Evolutionary conservation across 2,329 filamentous ascomycete species (phyloP).

Genomic region (Calycina herbarum): DNA sequence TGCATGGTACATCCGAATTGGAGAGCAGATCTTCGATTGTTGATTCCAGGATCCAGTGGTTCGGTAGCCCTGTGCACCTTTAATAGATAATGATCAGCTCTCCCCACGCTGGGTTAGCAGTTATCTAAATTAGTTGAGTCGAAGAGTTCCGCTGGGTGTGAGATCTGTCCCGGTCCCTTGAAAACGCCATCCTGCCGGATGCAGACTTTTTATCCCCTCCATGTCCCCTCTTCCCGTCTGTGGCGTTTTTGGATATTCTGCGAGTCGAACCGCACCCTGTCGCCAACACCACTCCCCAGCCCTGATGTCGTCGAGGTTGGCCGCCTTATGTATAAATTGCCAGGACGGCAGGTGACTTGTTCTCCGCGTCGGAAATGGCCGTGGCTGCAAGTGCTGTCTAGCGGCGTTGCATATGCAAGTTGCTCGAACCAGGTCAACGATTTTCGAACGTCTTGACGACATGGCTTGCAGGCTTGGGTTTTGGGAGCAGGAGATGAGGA

Average conservation of each 20-base stretch:
- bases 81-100: not conserved
- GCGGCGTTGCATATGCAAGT: constrained; percentile 6
- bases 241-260: not conserved
- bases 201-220: constrained; percentile 5
- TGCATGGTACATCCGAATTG: not conserved
- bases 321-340: constrained; percentile 9
- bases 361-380: constrained; percentile 15
- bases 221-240: not conserved
- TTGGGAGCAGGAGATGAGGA: constrained; percentile 4
- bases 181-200: constrained; percentile 7
- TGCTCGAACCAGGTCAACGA: constrained; percentile 6
- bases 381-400: constrained; percentile 1
- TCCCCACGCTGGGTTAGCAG: not conserved
- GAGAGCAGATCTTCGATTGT: not conserved
- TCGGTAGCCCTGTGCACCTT: not conserved
- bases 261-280: not conserved
- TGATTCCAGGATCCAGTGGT: not conserved
- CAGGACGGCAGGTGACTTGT: constrained; percentile 12
- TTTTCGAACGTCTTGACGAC: constrained; percentile 6
- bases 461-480: constrained; percentile 11
- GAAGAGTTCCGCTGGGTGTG: not conserved
- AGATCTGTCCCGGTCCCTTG: not conserved
- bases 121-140: not conserved
- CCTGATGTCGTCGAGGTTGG: not conserved
- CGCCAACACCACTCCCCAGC: not conserved